phyloP scores from a whole-genome alignment of 2,329 filamentous ascomycete species.

The Coccinonectria pachysandricola region DNA sequence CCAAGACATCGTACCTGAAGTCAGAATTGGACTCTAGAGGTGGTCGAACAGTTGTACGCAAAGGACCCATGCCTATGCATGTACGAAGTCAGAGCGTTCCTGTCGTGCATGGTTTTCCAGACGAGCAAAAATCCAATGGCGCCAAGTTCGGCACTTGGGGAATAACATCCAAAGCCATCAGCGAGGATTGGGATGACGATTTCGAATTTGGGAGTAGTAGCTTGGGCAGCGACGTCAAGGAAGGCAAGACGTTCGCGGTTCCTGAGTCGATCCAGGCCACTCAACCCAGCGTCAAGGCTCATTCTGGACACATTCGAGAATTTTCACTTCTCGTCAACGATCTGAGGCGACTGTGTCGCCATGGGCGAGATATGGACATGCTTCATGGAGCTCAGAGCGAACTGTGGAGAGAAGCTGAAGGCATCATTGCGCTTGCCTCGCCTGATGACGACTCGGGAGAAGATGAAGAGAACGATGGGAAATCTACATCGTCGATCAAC shows the following conservation, averaged over 20 bases:
- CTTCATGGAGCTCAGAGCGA: constrained; percentile 46
- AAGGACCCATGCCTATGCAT: constrained; percentile 58
- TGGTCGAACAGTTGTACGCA: constrained; percentile 56
- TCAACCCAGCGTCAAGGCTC: constrained; percentile 71
- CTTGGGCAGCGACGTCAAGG: constrained; percentile 25
- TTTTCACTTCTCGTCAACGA: constrained; percentile 75
- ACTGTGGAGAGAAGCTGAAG: constrained; percentile 74
- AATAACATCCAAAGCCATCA: constrained; percentile 65
- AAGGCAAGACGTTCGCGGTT: constrained; percentile 32
- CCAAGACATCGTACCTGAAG: constrained; percentile 67
- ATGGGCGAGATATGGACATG: constrained; percentile 59
- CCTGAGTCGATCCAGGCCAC: constrained; percentile 71
- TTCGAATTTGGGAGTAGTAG: constrained; percentile 60
- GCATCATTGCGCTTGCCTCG: constrained; percentile 75
- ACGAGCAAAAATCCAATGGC: constrained; percentile 41
- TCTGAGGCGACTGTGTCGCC: constrained; percentile 64
- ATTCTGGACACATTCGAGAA: constrained; percentile 75
- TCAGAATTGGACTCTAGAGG: constrained; percentile 61
- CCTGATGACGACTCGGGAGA: constrained; percentile 49
- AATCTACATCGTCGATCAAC: constrained; percentile 29
- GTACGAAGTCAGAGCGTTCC: constrained; percentile 75
- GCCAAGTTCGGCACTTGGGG: constrained; percentile 77
- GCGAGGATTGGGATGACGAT: constrained; percentile 84
- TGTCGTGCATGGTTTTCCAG: constrained; percentile 53
- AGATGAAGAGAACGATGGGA: constrained; percentile 25